phyloP scores from a whole-genome alignment of 192 early-diverging fungal species.

The Coemansia sp. region DNA sequence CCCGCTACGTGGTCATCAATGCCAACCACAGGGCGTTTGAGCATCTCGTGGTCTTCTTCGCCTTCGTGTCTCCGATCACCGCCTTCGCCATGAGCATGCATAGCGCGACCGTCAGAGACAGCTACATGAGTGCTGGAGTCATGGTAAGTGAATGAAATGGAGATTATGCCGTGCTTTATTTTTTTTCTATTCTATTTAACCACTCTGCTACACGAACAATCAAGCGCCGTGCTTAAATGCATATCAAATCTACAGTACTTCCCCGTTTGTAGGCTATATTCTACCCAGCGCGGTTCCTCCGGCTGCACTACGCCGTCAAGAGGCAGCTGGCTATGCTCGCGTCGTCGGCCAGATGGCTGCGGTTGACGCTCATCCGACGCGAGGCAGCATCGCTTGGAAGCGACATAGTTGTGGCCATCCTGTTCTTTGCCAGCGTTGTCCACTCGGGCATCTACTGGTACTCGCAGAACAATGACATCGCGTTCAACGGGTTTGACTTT shows the following conservation, averaged over 20 bases:
- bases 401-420: slow-evolving; percentile 42
- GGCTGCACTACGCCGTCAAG: slow-evolving; percentile 39
- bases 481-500: slow-evolving; percentile 33
- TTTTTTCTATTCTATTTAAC: not conserved
- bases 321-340: slow-evolving; percentile 33
- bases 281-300: slow-evolving; percentile 52
- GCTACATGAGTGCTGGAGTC: slow-evolving; percentile 55
- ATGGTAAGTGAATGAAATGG: slow-evolving; percentile 46
- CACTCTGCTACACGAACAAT: not conserved
- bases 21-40: slow-evolving; percentile 36
- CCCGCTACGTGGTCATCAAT: slow-evolving; percentile 45
- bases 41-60: slow-evolving; percentile 44
- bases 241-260: not conserved
- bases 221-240: not conserved
- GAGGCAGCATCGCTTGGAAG: slow-evolving; percentile 39
- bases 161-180: too few relatives aligned
- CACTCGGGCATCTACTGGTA: slow-evolving; percentile 55
- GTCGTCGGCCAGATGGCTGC: slow-evolving; percentile 15
- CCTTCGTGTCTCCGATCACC: slow-evolving; percentile 33
- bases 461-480: slow-evolving; percentile 23
- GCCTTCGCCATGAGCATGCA: slow-evolving; percentile 37
- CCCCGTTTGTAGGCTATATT: slow-evolving; percentile 38
- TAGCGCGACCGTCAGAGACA: slow-evolving; percentile 23
- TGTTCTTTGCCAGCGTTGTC: slow-evolving; percentile 47
- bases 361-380: slow-evolving; percentile 35